These are phyloP conservation scores for Jimgerdemannia flammicorona DNA, from an alignment of 192 early-diverging fungal genomes.

Conservation along the genomic window DNA sequence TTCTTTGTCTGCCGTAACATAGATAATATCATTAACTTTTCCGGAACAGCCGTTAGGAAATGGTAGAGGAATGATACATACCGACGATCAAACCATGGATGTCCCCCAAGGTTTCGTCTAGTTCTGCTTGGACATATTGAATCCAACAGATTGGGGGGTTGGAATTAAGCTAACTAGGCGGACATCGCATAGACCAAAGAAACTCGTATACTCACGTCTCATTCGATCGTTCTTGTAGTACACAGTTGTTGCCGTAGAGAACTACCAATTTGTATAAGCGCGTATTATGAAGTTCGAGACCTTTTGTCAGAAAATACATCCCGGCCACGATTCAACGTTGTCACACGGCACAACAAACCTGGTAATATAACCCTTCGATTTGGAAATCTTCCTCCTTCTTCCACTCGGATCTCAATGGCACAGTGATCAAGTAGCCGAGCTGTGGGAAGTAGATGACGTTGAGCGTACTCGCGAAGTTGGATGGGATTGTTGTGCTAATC, in stretches of 20 bases:
- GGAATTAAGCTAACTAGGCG: not conserved
- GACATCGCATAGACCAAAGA: not conserved
- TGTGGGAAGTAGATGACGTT: constrained; percentile 82
- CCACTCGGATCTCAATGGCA: constrained; percentile 52
- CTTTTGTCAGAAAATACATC: not conserved
- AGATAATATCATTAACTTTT: not conserved
- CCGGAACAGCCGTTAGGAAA: not conserved
- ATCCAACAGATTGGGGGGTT: not conserved
- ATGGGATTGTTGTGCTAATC: constrained; percentile 49
- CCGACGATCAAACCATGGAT: constrained; percentile 79
- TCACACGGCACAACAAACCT: constrained; percentile 30
- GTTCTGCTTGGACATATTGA: constrained; percentile 32
- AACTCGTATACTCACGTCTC: constrained; percentile 40
- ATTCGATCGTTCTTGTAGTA: constrained; percentile 70
- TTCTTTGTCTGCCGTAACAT: constrained; percentile 60
- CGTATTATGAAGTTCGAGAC: not conserved
- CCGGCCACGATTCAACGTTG: too few species aligned
- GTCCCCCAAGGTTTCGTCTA: constrained; percentile 81
- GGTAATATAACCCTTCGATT: constrained; percentile 50
- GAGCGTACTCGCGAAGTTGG: constrained; percentile 42
- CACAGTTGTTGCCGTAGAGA: constrained; percentile 55
- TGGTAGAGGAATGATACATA: constrained; percentile 14
- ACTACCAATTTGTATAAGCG: too few species aligned
- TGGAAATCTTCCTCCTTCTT: constrained; percentile 22
- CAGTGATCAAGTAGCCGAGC: constrained; percentile 72